Evolutionary conservation across 805 yeast species (phyloP), one percentile per base, ranked within the genome.

Genomic region (Sungouiella thailandica): DNA sequence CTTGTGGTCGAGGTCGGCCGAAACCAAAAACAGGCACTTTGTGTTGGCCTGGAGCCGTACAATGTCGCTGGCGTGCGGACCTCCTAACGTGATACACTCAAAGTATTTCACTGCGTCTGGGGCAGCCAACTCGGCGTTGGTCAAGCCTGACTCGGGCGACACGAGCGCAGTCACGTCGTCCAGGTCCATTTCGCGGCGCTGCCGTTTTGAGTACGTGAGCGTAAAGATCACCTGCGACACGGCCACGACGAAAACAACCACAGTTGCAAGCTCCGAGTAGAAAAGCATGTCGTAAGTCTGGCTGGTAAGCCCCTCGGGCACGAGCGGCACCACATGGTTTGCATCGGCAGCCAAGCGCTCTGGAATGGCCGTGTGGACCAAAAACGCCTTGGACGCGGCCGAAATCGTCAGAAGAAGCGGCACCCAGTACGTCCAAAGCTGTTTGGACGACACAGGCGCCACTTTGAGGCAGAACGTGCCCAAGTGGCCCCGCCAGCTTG

Each of bases 1-100:
- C 39, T 70, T 74, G 45, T 82, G 88, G 47, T 85, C 94, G 50
- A 86, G 60, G 4, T 89, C 90, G 17, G 82, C 71, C 1, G 83
- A 70, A 0, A 84, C 77, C 16, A 83, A 67, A 46, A 83, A 80
- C 3, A 86, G 78, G 33, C 76, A 68, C 10, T 73, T 61, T 14
- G 68, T 55, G 10, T 84, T 78, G 0, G 86, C 72, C n/a, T 68
- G 58, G 8, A 83, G 60, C 36, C 69, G 70, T 22, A 81, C 66
- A 4, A 83, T 68, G 52, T 86, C 95, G 31, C 83, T 59, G 16
- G 64, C 57, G 52, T 80, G 89, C 4, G 78, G 78, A 18, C 31
- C 33, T 1, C n/a, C 19, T 25, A 62, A 43, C 22, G 60, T 61
- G 28, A 65, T 55, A 13, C 48, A 39, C 28, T 62, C 60, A 41